phyloP scores from a whole-genome alignment of 192 early-diverging fungal genomes.

The Jimgerdemannia flammicorona region DNA sequence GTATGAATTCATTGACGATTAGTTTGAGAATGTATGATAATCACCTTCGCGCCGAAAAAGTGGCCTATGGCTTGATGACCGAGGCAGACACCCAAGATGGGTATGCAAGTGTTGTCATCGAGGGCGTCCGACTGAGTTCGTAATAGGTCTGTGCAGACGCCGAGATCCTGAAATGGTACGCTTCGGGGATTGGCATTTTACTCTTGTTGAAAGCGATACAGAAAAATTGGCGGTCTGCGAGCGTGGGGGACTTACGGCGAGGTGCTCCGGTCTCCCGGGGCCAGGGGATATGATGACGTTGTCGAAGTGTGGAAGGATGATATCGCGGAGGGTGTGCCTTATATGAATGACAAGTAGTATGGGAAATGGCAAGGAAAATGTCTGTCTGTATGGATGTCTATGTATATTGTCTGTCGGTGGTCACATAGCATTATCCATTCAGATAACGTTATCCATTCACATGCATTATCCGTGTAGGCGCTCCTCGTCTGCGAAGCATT shows the following conservation, averaged over 20 bases:
- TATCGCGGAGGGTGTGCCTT: conserved; percentile 51
- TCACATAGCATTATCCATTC: too few species aligned
- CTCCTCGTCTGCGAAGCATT: too few species aligned
- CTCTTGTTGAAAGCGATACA: neutral
- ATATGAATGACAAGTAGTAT: neutral
- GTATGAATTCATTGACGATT: too few species aligned
- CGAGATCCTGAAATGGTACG: conserved; percentile 65
- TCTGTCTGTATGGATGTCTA: too few species aligned
- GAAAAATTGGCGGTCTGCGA: neutral
- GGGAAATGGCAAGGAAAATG: neutral
- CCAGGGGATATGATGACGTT: conserved; percentile 92
- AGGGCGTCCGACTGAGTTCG: conserved; percentile 21
- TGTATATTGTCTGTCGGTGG: too few species aligned
- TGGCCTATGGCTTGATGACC: conserved; percentile 88
- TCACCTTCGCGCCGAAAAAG: conserved; percentile 61
- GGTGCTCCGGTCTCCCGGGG: conserved; percentile 76
- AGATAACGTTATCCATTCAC: neutral
- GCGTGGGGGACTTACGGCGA: conserved; percentile 27
- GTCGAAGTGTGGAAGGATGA: conserved; percentile 81
- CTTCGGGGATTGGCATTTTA: neutral
- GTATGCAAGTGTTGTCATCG: conserved; percentile 38
- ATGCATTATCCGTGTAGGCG: too few species aligned
- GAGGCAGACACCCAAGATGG: conserved; percentile 90
- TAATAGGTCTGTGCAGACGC: conserved; percentile 63
- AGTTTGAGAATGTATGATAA: too few species aligned